These are phyloP conservation scores for Rhodosorus marinus DNA, from an alignment of 23 red algal species.

Conservation along the genomic window DNA sequence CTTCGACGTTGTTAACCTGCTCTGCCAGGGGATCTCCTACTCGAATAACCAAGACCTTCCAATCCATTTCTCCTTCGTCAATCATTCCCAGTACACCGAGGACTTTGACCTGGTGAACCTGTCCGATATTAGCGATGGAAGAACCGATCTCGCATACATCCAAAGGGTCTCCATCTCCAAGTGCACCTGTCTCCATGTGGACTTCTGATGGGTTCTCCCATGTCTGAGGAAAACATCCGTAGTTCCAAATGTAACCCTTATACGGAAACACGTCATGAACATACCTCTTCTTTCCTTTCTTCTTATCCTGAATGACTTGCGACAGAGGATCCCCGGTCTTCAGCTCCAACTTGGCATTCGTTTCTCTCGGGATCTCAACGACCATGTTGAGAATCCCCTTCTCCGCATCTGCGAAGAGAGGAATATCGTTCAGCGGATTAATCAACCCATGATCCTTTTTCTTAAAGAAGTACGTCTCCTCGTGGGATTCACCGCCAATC, in stretches of 20 bases:
- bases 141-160: slow-evolving; percentile 90
- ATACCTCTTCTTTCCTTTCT: slow-evolving; percentile 87
- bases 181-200: slow-evolving; percentile 97
- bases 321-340: slow-evolving; percentile 58
- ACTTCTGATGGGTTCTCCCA: slow-evolving; percentile 91
- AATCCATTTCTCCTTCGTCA: slow-evolving; percentile 98
- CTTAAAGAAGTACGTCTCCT: slow-evolving; percentile 61
- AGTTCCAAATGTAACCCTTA: slow-evolving; percentile 99
- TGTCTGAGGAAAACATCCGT: slow-evolving; percentile 95
- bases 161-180: slow-evolving; percentile 91
- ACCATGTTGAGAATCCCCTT: slow-evolving; percentile 74
- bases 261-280: slow-evolving; percentile 97
- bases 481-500: no score
- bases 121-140: slow-evolving; percentile 36
- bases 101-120: slow-evolving; percentile 92
- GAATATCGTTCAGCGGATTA: slow-evolving; percentile 90
- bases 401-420: slow-evolving; percentile 66
- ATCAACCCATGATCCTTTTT: slow-evolving; percentile 48
- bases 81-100: slow-evolving; percentile 97
- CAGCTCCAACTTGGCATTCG: slow-evolving; percentile 91
- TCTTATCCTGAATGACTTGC: slow-evolving; percentile 85
- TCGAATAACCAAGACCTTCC: slow-evolving; percentile 90
- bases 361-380: slow-evolving; percentile 87
- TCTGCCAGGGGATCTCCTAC: slow-evolving; percentile 43
- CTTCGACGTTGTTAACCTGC: slow-evolving; percentile 72